Evolutionary conservation across 2,329 filamentous ascomycete genomes (phyloP).

Genomic region (Sordariomycetes sp.): DNA sequence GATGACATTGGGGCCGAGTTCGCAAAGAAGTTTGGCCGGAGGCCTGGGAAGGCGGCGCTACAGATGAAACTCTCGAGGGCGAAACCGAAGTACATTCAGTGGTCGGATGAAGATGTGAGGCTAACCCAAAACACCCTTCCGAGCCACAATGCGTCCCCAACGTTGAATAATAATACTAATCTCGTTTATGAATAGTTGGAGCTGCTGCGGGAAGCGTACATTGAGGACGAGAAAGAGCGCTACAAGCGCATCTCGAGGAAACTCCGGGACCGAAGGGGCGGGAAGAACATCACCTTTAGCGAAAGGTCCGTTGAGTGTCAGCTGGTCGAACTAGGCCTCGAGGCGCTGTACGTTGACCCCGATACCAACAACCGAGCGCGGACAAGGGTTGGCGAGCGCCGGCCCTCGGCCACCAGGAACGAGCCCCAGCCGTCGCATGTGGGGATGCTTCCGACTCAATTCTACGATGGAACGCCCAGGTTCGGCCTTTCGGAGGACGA

Average conservation of each 20-base stretch:
- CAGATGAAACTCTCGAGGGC: conserved; percentile 43
- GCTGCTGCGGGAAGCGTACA: conserved; percentile 24
- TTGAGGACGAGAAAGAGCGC: conserved; percentile 24
- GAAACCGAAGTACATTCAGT: conserved; percentile 32
- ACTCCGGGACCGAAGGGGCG: conserved; percentile 36
- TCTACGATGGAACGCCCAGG: neutral
- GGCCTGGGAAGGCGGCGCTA: conserved; percentile 31
- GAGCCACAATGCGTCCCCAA: neutral
- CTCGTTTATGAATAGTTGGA: conserved; percentile 22
- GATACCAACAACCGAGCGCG: conserved; percentile 23
- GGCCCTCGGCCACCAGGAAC: conserved; percentile 4
- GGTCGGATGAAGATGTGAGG: conserved; percentile 36
- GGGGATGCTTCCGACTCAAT: neutral
- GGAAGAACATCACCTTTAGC: conserved; percentile 33
- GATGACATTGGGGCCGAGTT: conserved; percentile 34
- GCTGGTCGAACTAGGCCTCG: conserved; percentile 31
- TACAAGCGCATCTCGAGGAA: conserved; percentile 26
- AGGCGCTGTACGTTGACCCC: conserved; percentile 24
- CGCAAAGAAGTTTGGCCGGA: conserved; percentile 17
- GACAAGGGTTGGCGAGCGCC: conserved; percentile 21
- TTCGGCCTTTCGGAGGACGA: conserved; percentile 1
- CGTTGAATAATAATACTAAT: neutral
- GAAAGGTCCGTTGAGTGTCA: conserved; percentile 34
- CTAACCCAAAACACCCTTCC: neutral
- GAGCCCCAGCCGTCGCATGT: neutral